Percentiles rank a stretch among this genome's conserved stretches.
Conservation (phyloP, 2,329 filamentous ascomycete species). For the Pestalotiopsis sp. region DNA sequence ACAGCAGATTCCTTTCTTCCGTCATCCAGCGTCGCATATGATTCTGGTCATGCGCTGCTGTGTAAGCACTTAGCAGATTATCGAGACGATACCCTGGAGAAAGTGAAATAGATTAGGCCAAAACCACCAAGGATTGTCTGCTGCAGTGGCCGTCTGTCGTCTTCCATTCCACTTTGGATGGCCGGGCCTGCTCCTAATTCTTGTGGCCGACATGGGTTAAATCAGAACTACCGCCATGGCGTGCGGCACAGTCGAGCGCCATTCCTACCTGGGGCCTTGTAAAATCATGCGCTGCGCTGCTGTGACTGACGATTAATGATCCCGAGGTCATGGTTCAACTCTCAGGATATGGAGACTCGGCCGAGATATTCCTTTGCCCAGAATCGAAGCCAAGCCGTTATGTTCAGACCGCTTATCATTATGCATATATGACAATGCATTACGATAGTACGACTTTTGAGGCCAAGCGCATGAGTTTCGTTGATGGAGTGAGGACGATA, state of each 20-base stretch:
- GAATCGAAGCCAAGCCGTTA: background rate
- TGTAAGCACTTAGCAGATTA: background rate
- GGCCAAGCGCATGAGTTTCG: background rate
- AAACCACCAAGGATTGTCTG: background rate
- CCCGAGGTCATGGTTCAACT: background rate
- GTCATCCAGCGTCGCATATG: background rate
- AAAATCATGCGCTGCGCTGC: background rate
- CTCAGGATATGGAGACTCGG: background rate
- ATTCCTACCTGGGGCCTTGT: background rate
- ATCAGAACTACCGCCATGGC: background rate
- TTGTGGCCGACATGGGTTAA: background rate
- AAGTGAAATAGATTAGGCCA: background rate
- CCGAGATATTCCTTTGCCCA: background rate
- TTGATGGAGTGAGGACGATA: background rate
- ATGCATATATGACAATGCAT: background rate
- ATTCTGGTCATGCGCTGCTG: constrained; percentile 3
- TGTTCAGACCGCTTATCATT: background rate
- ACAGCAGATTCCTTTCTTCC: background rate
- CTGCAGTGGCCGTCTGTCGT: background rate
- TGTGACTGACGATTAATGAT: background rate
- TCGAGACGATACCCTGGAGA: background rate
- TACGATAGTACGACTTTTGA: background rate
- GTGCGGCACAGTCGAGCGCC: background rate
- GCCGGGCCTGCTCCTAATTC: background rate
- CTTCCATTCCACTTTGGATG: background rate